These are phyloP conservation scores for Diutina mesorugosa DNA, from an alignment of 1,139 yeast species.

Conservation along the genomic window DNA sequence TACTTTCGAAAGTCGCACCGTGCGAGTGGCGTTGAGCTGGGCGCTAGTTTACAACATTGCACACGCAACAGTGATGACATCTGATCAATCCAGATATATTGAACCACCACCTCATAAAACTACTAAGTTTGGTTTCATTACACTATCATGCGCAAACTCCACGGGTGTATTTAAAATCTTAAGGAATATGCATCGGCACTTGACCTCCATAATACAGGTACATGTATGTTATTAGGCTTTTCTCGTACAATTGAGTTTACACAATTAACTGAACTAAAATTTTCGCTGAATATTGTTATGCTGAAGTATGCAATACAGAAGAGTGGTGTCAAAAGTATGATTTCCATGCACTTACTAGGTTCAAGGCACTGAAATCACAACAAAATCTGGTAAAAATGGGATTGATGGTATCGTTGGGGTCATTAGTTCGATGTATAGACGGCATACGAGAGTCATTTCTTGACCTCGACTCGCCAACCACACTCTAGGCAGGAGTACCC, in stretches of 20 bases:
- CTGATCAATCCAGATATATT: no score
- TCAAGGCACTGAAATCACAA: background rate
- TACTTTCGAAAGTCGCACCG: background rate
- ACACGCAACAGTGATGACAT: no score
- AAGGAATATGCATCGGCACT: no score
- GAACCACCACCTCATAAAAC: no score
- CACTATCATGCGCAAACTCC: no score
- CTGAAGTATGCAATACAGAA: background rate
- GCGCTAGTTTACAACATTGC: no score
- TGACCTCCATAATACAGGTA: no score
- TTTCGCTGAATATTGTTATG: background rate
- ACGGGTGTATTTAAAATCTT: no score
- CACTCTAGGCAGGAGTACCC: constrained; percentile 61
- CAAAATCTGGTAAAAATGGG: background rate
- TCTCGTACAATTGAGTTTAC: background rate
- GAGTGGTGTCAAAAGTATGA: background rate
- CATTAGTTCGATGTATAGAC: background rate
- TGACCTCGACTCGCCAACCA: constrained; percentile 36
- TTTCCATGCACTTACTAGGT: background rate
- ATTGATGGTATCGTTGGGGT: background rate
- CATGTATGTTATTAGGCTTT: background rate
- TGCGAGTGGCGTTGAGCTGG: background rate
- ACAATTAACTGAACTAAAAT: background rate
- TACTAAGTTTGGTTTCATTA: no score
- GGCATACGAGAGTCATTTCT: constrained; percentile 5